Evolutionary conservation across 2,329 filamentous ascomycete species (phyloP), one percentile per base, ranked within the genome.

Genomic region (Rhytidhysteron rufulum): DNA sequence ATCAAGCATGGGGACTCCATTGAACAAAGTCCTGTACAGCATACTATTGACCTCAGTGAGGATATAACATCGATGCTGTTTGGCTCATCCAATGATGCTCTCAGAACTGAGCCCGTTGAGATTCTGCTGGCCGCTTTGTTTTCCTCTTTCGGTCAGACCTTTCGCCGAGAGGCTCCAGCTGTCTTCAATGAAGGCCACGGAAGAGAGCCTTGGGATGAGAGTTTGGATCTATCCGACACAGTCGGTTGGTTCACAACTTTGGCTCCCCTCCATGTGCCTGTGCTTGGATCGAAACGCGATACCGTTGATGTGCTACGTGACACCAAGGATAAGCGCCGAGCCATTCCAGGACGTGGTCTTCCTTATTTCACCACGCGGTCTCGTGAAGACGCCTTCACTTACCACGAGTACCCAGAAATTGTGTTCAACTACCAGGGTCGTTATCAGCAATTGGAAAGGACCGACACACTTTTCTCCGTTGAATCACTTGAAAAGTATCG

Each of bases 171-270:
- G 0, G 51, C 68, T 0, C 79, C 78, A 0, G 69, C 72, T 1
- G 56, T 82, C 1, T 82, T 61, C 48, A 60, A 55, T 21, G 62
- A 67, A 46, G 62, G 70, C 69, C 1, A 62, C 72, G 20, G 63
- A 64, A 2, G 54, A 63, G 27, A 66, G 65, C 1, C 51, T 53
- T 22, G 15, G 45, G 43, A 15, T 37, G 43, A 10, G 0, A 66
- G 72, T 1, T 66, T 75, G 11, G 74, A 81, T 51, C 69, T 80
- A 2, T 70, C 72, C 4, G 69, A 77, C 39, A 81, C 78, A 0
- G 76, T 82, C 0, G 79, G 78, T 4, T 81, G 77, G 77, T 80
- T 82, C 45, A 79, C 77, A 2, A 73, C 76, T 8, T 46, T 53
- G 8, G 40, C 27, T 9, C 51, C 51, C 8, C 19, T 34, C 5